Evolutionary conservation across 441 rosid species (phyloP).

Genomic region (California macrophylla): DNA sequence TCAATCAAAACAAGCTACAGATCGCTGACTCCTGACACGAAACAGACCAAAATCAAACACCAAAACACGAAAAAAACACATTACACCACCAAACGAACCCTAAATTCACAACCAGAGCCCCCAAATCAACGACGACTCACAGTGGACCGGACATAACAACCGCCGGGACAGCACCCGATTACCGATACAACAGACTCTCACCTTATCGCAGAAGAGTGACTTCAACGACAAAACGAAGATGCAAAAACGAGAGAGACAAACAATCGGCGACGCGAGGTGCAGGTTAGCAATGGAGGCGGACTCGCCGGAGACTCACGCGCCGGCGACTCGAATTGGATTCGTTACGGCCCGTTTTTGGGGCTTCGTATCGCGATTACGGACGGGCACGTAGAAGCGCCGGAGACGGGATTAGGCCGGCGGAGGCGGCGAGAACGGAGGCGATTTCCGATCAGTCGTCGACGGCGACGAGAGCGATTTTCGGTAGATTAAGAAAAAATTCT

Average conservation of each 20-base stretch:
- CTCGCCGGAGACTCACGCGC: slow-evolving; percentile 41
- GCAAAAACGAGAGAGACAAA: slow-evolving; percentile 14
- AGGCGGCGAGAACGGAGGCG: slow-evolving; percentile 29
- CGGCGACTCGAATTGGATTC: slow-evolving; percentile 20
- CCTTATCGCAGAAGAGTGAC: slow-evolving; percentile 14
- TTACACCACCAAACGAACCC: slow-evolving; percentile 25
- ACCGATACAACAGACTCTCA: slow-evolving; percentile 21
- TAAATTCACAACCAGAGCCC: slow-evolving; percentile 22
- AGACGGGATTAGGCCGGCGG: slow-evolving; percentile 18
- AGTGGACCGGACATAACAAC: slow-evolving; percentile 14
- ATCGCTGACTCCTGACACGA: slow-evolving; percentile 33
- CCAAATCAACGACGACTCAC: slow-evolving; percentile 14
- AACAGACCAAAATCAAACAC: slow-evolving; percentile 28
- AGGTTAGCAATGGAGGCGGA: slow-evolving; percentile 28
- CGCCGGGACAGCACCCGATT: slow-evolving; percentile 18
- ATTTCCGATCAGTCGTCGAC: slow-evolving; percentile 54
- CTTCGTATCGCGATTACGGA: not conserved
- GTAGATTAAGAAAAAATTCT: not conserved
- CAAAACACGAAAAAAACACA: slow-evolving; percentile 28
- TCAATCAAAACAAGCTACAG: slow-evolving; percentile 34
- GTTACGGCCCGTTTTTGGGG: slow-evolving; percentile 7
- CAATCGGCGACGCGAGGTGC: slow-evolving; percentile 23
- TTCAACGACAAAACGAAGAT: not conserved
- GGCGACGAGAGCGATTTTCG: slow-evolving; percentile 26
- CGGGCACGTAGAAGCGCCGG: slow-evolving; percentile 22